These are phyloP conservation scores for Psilocybe azurescens DNA, from an alignment of 768 basidiomycete species.

Conservation along the genomic window DNA sequence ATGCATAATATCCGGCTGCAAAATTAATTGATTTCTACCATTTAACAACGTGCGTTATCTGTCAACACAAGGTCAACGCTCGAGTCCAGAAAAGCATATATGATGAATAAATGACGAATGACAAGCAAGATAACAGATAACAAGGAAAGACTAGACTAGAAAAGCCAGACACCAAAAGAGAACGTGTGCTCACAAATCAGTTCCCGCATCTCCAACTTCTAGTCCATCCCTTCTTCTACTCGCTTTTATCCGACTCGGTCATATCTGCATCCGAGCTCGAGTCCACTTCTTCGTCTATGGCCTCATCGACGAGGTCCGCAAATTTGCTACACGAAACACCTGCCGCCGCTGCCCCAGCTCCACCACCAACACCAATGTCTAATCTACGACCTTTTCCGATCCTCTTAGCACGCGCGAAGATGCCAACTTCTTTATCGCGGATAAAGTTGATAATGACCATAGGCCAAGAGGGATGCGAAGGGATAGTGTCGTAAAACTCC, in stretches of 20 bases:
- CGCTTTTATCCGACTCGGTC: slow-evolving; percentile 30
- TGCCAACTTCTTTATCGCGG: slow-evolving; percentile 84
- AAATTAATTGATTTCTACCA: not conserved
- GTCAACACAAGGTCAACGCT: not conserved
- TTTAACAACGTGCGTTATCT: not conserved
- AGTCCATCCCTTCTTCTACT: slow-evolving; percentile 11
- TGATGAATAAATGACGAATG: not conserved
- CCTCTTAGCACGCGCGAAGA: slow-evolving; percentile 89
- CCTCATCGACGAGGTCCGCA: not conserved
- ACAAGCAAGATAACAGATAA: not conserved
- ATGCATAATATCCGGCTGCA: not conserved
- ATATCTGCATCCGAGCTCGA: slow-evolving; percentile 4
- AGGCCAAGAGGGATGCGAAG: slow-evolving; percentile 91
- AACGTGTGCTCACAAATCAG: not conserved
- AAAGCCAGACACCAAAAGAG: not conserved
- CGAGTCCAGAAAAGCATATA: slow-evolving; percentile 7
- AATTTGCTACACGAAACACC: slow-evolving; percentile 2
- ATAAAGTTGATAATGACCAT: slow-evolving; percentile 97
- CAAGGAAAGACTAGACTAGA: too few relatives aligned
- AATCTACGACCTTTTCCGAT: slow-evolving; percentile 41
- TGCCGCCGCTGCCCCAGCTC: not conserved
- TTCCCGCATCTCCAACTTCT: too few relatives aligned
- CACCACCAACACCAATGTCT: not conserved
- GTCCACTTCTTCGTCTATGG: slow-evolving; percentile 1
- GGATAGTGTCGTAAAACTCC: slow-evolving; percentile 90